Conservation (phyloP, 495 filamentous ascomycete genomes). For the Chaetomidium leptoderma region DNA sequence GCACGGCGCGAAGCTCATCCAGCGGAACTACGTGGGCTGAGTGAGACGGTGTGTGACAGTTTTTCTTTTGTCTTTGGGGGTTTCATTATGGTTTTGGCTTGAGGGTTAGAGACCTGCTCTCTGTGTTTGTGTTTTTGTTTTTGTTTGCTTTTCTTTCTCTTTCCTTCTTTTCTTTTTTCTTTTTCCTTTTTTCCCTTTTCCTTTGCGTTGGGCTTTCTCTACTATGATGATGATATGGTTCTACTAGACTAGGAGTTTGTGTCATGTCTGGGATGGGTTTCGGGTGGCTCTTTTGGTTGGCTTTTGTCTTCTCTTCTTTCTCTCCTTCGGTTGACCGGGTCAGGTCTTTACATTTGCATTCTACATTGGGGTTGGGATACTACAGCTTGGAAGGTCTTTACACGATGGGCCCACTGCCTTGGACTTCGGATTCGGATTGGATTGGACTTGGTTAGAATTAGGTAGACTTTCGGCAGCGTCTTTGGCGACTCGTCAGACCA, state of each 20-base stretch:
- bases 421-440: not conserved
- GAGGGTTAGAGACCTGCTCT: no score
- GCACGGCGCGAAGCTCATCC: conserved; percentile 35
- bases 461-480: not conserved
- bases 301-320: not conserved
- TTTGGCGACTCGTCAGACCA: not conserved
- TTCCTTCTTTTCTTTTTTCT: no score
- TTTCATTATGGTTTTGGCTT: no score
- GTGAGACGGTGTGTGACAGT: conserved; percentile 2
- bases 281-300: not conserved
- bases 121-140: no score
- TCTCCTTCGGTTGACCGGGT: not conserved
- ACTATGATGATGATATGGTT: not conserved
- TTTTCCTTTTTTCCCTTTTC: not conserved
- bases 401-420: not conserved
- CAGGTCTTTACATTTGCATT: not conserved
- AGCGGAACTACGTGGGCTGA: conserved; percentile 29
- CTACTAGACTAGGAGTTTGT: not conserved
- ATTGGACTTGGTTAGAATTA: not conserved
- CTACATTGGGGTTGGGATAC: not conserved
- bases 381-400: not conserved
- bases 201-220: no score
- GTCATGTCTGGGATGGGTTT: not conserved
- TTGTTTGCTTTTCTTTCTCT: not conserved
- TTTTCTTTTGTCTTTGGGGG: conserved; percentile 9